A percentile compares a stretch with the other conserved stretches of the same genome.
Conservation (phyloP, 495 filamentous ascomycete genomes). For the Pyrenopolyporus hunteri region DNA sequence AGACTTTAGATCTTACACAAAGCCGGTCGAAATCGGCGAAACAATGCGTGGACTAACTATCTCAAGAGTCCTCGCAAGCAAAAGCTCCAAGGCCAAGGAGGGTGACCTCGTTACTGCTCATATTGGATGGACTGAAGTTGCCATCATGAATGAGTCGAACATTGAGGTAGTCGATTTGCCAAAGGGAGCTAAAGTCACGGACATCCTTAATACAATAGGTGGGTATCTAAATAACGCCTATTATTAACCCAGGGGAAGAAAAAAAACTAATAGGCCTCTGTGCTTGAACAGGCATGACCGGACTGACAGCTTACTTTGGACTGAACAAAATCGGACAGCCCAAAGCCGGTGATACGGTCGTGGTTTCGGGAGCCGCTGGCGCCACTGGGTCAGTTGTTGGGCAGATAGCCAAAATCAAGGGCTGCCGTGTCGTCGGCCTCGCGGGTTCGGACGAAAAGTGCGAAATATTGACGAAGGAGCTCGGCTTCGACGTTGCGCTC, state of each 20-base stretch:
- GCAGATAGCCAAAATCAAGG: slow-evolving; percentile 71
- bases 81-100: slow-evolving; percentile 50
- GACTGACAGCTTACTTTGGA: slow-evolving; percentile 72
- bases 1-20: slow-evolving; percentile 68
- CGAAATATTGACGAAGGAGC: slow-evolving; percentile 60
- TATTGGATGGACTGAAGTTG: slow-evolving; percentile 69
- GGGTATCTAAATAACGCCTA: slow-evolving; percentile 1
- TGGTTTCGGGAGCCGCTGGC: slow-evolving; percentile 72
- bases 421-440: slow-evolving; percentile 65
- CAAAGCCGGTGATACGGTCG: slow-evolving; percentile 65
- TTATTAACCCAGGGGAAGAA: too few species aligned
- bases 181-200: slow-evolving; percentile 56
- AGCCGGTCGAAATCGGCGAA: slow-evolving; percentile 68
- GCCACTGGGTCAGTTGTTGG: slow-evolving; percentile 72
- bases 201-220: slow-evolving; percentile 64
- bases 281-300: slow-evolving; percentile 55
- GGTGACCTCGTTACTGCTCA: slow-evolving; percentile 60
- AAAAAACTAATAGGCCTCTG: too few species aligned
- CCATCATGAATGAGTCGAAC: slow-evolving; percentile 55
- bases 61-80: slow-evolving; percentile 54
- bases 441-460: slow-evolving; percentile 72
- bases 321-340: slow-evolving; percentile 64
- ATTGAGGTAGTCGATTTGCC: slow-evolving; percentile 51
- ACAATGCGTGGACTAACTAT: slow-evolving; percentile 71
- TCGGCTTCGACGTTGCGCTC: slow-evolving; percentile 70